phyloP scores from a whole-genome alignment of 2,329 filamentous ascomycete genomes.

The Fonsecaea monophora region DNA sequence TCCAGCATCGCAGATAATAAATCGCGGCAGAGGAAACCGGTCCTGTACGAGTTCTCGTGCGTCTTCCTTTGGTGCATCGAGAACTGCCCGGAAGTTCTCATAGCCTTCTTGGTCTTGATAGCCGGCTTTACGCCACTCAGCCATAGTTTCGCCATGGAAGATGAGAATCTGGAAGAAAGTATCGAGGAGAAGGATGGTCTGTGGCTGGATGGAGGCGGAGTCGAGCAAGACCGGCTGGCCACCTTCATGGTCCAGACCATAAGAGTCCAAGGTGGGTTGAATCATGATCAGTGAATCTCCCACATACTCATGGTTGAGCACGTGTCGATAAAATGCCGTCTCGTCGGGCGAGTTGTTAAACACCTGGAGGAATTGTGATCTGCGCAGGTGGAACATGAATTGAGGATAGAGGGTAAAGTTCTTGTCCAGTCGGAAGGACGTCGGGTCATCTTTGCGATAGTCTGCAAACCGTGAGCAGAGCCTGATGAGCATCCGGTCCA shows the following conservation, averaged over 20 bases:
- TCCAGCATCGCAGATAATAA: conserved; percentile 98
- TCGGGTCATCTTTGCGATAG: conserved; percentile 96
- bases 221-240: conserved; percentile 92
- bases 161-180: conserved; percentile 99
- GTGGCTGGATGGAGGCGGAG: conserved; percentile 92
- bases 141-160: conserved; percentile 97
- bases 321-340: conserved; percentile 97
- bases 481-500: conserved; percentile 96
- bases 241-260: conserved; percentile 94
- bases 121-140: conserved; percentile 96
- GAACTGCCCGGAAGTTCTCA: conserved; percentile 86
- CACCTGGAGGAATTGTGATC: conserved; percentile 96
- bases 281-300: conserved; percentile 99
- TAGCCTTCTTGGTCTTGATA: conserved; percentile 99
- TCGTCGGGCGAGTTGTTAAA: conserved; percentile 99
- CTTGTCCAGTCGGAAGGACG: conserved; percentile 95
- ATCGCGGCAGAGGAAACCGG: conserved; percentile 95
- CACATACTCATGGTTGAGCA: conserved; percentile 95
- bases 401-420: conserved; percentile 99
- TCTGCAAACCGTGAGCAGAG: conserved; percentile 96
- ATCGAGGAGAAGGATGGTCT: conserved; percentile 91
- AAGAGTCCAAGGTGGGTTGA: conserved; percentile 94
- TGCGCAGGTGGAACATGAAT: conserved; percentile 98
- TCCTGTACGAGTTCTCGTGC: conserved; percentile 96
- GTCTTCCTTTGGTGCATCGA: conserved; percentile 95